Base-by-base conservation (phyloP, 352 stramenopile species). In the Phytophthora colocasiae region DNA sequence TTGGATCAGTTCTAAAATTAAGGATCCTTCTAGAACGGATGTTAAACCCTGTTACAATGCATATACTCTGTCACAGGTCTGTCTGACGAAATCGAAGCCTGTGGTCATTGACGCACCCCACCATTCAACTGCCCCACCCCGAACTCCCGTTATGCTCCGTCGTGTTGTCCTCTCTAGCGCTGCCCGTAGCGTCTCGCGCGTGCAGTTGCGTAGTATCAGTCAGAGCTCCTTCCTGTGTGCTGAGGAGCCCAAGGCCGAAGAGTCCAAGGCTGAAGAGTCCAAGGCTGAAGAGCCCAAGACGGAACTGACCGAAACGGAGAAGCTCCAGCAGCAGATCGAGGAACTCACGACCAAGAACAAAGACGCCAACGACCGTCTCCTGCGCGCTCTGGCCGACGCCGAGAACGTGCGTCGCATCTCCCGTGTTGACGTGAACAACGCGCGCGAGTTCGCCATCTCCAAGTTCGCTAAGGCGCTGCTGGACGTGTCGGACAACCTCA, bases 401-500 rank as follows among this genome's bases (percentile, higher is more conserved):
- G 97, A 99, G 80, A 99, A 99, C 77, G 97, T 98, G 64, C 93
- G 97, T 41, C 81, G 90, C 38, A 98, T 98, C 77, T 97, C 96
- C 58, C 73, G 86, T 59, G 70, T 93, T 7, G 98, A 99, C 76
- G 93, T 99, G 34, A 85, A 93, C 57, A 94, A 96, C 40, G 97
- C 95, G 41, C 84, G 87, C 32, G 89, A 97, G 50, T 99, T 98
- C 80, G 95, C 97, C 59, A 98, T 99, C 62, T 90, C 89, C 55
- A 98, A 96, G 63, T 99, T 99, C 75, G 95, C 97, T 62, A 99
- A 99, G 83, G 88, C 79, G 58, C 75, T 99, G 53, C 80, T 99
- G 63, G 97, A 99, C 63, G 96, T 99, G 22, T 98, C 96, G 46
- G 98, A 99, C 84, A 99, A 99, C 77, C 89, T 99, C 32, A 85